Conservation (phyloP, 2,329 filamentous ascomycete species). For the Aspergillus sp. region DNA sequence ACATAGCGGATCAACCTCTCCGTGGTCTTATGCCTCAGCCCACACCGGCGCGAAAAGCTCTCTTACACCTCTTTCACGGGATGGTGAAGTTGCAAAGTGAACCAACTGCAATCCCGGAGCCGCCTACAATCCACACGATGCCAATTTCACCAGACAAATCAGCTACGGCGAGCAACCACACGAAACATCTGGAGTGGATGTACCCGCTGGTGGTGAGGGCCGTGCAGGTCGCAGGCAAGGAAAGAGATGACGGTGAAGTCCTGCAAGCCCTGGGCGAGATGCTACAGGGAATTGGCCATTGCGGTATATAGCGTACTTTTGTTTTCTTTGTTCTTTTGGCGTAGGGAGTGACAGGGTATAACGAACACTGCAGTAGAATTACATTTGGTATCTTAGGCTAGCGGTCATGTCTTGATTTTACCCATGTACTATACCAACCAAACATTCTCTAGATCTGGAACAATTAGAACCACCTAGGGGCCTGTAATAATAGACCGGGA, state of each 20-base stretch:
- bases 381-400: too few species aligned
- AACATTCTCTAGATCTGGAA: too few species aligned
- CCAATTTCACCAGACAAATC: constrained; percentile 27
- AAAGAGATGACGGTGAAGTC: constrained; percentile 32
- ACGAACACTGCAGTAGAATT: too few species aligned
- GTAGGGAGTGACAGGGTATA: constrained; percentile 1
- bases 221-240: constrained; percentile 36
- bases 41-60: constrained; percentile 70
- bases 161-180: constrained; percentile 47
- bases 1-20: constrained; percentile 86
- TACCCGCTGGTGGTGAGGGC: constrained; percentile 62
- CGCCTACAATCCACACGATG: constrained; percentile 19
- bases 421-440: too few species aligned
- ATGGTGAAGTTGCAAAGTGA: constrained; percentile 67
- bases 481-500: too few species aligned
- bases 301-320: constrained; percentile 1
- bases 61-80: constrained; percentile 65
- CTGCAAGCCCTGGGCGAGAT: constrained; percentile 53
- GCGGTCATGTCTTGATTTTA: too few species aligned
- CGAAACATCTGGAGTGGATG: constrained; percentile 73
- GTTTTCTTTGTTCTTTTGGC: constrained; percentile 2
- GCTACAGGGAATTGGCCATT: constrained; percentile 55
- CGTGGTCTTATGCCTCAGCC: constrained; percentile 87
- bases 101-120: constrained; percentile 61
- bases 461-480: too few species aligned